Conservation (phyloP, 768 basidiomycete genomes). For the Jaapia argillacea region DNA sequence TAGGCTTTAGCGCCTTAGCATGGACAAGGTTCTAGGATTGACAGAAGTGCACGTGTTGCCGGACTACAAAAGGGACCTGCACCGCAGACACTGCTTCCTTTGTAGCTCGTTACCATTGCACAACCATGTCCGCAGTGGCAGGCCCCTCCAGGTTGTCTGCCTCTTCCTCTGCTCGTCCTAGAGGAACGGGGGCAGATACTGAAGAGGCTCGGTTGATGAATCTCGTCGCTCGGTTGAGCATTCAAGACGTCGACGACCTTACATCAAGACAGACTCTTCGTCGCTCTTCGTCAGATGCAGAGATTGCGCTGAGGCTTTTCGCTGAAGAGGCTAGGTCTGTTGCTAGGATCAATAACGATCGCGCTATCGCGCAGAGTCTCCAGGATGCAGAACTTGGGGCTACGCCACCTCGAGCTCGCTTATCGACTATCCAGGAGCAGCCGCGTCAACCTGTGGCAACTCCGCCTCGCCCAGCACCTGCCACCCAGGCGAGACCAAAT, state of each 20-base stretch:
- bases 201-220: neutral
- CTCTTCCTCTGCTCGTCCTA: neutral
- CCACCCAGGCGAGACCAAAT: no score
- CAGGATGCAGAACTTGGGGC: no score
- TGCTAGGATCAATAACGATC: neutral
- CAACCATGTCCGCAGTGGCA: conserved; percentile 14
- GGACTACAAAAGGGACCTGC: conserved; percentile 40
- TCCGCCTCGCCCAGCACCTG: no score
- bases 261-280: no score
- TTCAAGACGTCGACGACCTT: neutral
- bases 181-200: neutral
- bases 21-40: no score
- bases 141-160: neutral
- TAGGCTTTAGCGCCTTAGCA: no score
- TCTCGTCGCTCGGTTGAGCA: neutral
- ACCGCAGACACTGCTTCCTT: conserved; percentile 61
- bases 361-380: neutral
- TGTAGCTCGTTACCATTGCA: conserved; percentile 55
- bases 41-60: no score
- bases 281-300: neutral
- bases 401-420: no score
- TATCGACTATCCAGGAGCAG: no score
- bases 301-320: neutral
- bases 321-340: neutral
- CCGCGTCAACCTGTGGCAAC: no score